Base-by-base conservation (phyloP, 176 grass and related monocot genomes). In the Elymus sibiricus region DNA sequence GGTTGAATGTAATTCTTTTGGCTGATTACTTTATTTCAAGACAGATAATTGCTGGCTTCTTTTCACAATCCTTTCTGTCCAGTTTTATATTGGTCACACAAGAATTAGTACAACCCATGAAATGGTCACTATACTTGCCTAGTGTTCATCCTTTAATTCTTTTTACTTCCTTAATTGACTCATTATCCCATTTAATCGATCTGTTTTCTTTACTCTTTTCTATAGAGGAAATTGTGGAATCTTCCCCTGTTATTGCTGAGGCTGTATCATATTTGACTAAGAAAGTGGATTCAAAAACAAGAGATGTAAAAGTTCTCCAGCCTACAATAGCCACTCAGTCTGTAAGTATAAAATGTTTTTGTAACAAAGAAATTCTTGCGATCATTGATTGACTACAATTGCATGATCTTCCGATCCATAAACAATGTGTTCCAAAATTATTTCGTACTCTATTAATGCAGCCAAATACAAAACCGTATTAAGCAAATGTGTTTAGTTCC, bases 271-370 rank as follows among this genome's bases (percentile, higher is more conserved):
- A 98, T 88, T 84, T 98, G 68, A 98, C 96, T 62, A 98, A 95
- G 82, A 95, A 94, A 80, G 90, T 95, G 64, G 96, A 95, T 89
- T 91, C 91, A 11, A 98, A 95, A 92, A 92, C 88, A 51, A 95
- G 91, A 92, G 93, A 98, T 82, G 86, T 94, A n/a, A 98, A 81
- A 88, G 78, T 98, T 86, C 93, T 98, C 64, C 96, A 95, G 70
- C 96, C 96, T 70, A 95, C 93, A 22, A 98, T 98, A 87, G 96
- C 96, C 71, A 98, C 96, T 79, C 96, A 94, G 83, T 94, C 74
- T 60, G 93, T 95, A 89, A 98, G 87, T 87, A 29, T 15, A 87
- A 88, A 26, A 65, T 79, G 11, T 80, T 43, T 28, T 70, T 69
- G 7, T 68, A 75, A 32, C 16, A 24, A 22, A 51, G 37, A 29